These are phyloP conservation scores for Aspergillaceae sp. DNA, from an alignment of 2,329 filamentous ascomycete genomes.

Conservation along the genomic window DNA sequence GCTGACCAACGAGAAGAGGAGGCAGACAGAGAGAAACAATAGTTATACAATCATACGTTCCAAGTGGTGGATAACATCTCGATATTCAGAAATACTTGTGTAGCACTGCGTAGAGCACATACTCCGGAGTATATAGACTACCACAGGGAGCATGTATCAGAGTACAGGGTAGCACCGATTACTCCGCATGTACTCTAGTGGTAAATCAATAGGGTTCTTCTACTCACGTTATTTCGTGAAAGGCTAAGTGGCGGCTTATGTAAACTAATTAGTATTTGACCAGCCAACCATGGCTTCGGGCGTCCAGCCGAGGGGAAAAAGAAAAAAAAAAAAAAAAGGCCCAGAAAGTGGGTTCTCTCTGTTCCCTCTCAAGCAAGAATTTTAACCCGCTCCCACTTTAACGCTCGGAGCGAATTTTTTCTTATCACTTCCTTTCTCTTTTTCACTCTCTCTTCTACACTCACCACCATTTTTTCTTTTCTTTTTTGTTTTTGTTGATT, in stretches of 20 bases:
- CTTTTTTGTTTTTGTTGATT: slow-evolving; percentile 14
- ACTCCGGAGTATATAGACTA: no score
- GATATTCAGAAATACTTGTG: no score
- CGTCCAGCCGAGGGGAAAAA: slow-evolving; percentile 6
- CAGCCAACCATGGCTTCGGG: slow-evolving; percentile 6
- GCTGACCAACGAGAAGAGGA: no score
- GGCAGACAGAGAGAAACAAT: no score
- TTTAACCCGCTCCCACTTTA: slow-evolving; percentile 16
- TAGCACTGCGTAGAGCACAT: no score
- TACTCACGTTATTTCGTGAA: neutral
- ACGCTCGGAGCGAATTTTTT: slow-evolving; percentile 11
- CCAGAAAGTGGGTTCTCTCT: slow-evolving; percentile 5
- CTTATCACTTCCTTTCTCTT: slow-evolving; percentile 8
- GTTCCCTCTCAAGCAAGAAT: slow-evolving; percentile 12
- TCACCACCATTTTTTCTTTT: slow-evolving; percentile 4
- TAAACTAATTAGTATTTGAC: slow-evolving; percentile 2
- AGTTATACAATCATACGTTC: no score
- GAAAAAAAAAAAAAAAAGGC: slow-evolving; percentile 11
- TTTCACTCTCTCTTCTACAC: slow-evolving; percentile 4
- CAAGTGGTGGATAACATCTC: no score
- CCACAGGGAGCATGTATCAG: no score
- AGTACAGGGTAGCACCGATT: no score
- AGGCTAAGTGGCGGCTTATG: slow-evolving; percentile 6
- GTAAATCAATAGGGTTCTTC: no score
- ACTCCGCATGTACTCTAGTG: no score